Conservation (phyloP, 2,329 filamentous ascomycete genomes). For the Alternaria hordeiaustralica region DNA sequence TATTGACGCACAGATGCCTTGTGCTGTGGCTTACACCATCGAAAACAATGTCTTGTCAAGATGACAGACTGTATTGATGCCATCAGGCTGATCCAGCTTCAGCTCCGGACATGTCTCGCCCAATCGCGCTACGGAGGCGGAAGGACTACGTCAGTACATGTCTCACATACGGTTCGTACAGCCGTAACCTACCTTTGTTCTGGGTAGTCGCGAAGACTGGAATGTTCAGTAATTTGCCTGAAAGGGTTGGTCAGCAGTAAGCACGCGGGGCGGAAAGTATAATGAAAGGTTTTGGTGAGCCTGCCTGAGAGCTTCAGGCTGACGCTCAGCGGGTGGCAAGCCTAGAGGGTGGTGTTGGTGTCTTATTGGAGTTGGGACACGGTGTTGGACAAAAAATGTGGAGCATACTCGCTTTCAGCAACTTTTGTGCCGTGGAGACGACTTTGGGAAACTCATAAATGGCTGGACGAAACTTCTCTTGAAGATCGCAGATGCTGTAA, state of each 20-base stretch:
- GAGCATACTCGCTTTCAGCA: conserved; percentile 56
- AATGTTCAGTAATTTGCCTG: conserved; percentile 67
- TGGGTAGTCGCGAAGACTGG: conserved; percentile 90
- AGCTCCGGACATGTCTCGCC: conserved; percentile 82
- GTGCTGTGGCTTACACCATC: conserved; percentile 64
- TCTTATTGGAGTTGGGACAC: neutral
- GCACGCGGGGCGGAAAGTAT: neutral
- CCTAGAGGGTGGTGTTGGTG: neutral
- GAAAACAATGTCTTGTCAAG: conserved; percentile 89
- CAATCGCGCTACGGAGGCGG: conserved; percentile 62
- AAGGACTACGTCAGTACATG: neutral
- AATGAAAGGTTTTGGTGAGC: conserved; percentile 2
- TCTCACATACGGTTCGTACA: neutral
- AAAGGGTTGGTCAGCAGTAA: conserved; percentile 12
- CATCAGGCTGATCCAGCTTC: conserved; percentile 56
- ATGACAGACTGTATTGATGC: conserved; percentile 62
- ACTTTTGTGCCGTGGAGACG: conserved; percentile 59
- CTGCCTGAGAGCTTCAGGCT: neutral
- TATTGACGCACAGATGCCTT: neutral
- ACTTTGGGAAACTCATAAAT: conserved; percentile 88
- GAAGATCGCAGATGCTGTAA: conserved; percentile 85
- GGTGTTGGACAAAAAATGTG: neutral
- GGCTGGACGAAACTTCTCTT: conserved; percentile 86
- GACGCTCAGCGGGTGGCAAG: neutral
- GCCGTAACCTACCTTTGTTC: conserved; percentile 57